A percentile compares a stretch with the other conserved stretches of the same genome.
Evolutionary conservation across 345 rosid genomes (phyloP).

Genomic region (Microcos paniculata): DNA sequence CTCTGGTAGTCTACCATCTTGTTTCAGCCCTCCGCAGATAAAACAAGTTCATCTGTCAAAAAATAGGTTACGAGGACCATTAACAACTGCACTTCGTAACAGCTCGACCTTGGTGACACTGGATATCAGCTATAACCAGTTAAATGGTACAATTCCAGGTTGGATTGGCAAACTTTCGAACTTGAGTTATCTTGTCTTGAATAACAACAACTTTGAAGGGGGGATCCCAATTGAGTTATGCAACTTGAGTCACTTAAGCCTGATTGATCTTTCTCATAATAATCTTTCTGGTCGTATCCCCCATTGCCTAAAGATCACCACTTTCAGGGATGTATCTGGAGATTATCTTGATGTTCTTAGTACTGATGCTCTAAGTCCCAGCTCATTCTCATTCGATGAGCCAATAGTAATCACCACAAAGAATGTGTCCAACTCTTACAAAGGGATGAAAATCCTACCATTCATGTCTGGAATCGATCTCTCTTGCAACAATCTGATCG

Average conservation of each 20-base stretch:
- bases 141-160: background rate
- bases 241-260: background rate
- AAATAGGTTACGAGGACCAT: background rate
- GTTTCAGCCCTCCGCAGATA: background rate
- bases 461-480: constrained; percentile 29
- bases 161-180: background rate
- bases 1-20: constrained; percentile 12
- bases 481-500: constrained; percentile 23
- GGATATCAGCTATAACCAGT: constrained; percentile 7
- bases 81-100: background rate
- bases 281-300: constrained; percentile 14
- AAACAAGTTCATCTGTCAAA: background rate
- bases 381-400: background rate
- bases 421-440: constrained; percentile 9
- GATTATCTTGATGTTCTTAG: background rate
- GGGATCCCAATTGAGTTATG: constrained; percentile 22
- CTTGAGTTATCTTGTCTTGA: constrained; percentile 20
- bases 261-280: constrained; percentile 30
- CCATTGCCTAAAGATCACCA: background rate
- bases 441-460: background rate
- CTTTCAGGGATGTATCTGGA: background rate
- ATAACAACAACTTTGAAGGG: constrained; percentile 22
- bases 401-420: constrained; percentile 20
- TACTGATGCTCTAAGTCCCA: rapidly evolving
- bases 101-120: background rate